phyloP scores from a whole-genome alignment of 345 rosid species.

The Orychophragmus violaceus region DNA sequence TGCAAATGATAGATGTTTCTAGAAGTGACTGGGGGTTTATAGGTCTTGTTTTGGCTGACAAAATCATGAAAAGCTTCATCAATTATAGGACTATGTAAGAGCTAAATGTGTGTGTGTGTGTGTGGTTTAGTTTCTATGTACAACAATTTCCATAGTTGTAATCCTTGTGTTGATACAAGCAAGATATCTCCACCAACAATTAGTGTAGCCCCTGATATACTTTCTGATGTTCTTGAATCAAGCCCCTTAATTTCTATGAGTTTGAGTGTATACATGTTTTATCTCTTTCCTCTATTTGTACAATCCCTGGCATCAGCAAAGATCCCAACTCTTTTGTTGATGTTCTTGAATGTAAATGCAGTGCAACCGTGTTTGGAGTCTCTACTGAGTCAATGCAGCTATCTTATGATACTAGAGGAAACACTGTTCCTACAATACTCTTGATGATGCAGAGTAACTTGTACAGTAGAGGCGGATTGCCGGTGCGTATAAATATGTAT shows the following conservation, averaged over 20 bases:
- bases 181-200: neutral
- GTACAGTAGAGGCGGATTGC: slow-evolving; percentile 75
- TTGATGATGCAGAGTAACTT: slow-evolving; percentile 90
- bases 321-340: neutral
- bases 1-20: neutral
- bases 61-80: neutral
- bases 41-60: neutral
- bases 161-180: neutral
- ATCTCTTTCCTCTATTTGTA: neutral
- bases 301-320: no score
- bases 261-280: neutral
- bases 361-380: slow-evolving; percentile 94
- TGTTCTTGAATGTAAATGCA: slow-evolving; percentile 27
- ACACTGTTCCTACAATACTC: slow-evolving; percentile 85
- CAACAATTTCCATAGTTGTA: neutral
- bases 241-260: neutral
- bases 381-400: slow-evolving; percentile 98
- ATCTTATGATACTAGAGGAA: slow-evolving; percentile 82
- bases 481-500: slow-evolving; percentile 32
- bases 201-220: neutral
- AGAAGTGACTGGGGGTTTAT: neutral
- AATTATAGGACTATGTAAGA: neutral
- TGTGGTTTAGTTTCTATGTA: neutral
- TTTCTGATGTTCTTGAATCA: slow-evolving; percentile 4
- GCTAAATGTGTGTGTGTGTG: neutral